Conservation (phyloP, 2,329 filamentous ascomycete species). For the Botryosphaeria agaves region DNA sequence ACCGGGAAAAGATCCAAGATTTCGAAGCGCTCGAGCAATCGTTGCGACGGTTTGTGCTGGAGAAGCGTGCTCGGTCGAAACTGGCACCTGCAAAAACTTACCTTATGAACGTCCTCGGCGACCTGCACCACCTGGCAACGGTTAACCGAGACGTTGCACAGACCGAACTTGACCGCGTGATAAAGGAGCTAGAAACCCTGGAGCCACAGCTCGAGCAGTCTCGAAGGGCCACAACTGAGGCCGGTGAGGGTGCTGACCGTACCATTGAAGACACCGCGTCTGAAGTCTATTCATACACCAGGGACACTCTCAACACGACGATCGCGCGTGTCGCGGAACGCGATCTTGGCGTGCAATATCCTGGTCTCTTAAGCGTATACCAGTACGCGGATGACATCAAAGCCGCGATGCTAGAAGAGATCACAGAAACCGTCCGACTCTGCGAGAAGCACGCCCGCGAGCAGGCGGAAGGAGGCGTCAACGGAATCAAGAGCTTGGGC, state of each 20-base stretch:
- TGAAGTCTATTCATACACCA: conserved; percentile 71
- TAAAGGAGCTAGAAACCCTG: conserved; percentile 60
- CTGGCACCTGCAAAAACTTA: conserved; percentile 92
- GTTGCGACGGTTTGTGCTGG: conserved; percentile 78
- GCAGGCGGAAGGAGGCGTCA: conserved; percentile 65
- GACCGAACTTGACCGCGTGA: conserved; percentile 69
- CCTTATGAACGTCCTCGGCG: conserved; percentile 78
- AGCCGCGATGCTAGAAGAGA: conserved; percentile 76
- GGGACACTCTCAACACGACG: conserved; percentile 54
- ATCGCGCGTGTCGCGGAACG: conserved; percentile 62
- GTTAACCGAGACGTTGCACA: conserved; percentile 82
- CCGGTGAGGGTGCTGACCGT: conserved; percentile 64
- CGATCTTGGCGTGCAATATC: conserved; percentile 71
- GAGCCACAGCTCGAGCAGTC: conserved; percentile 76
- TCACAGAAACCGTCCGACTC: conserved; percentile 56
- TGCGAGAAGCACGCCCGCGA: conserved; percentile 78
- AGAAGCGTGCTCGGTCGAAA: conserved; percentile 90
- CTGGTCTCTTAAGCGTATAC: conserved; percentile 70
- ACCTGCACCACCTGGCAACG: conserved; percentile 64
- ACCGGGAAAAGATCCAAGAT: conserved; percentile 66
- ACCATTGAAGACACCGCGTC: conserved; percentile 74
- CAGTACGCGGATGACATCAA: conserved; percentile 89
- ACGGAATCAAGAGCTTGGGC: conserved; percentile 74
- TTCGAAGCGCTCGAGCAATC: conserved; percentile 84
- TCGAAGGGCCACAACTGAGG: conserved; percentile 60